Evolutionary conservation across 2,329 filamentous ascomycete genomes (phyloP).

Genomic region (Fusarium globosum): DNA sequence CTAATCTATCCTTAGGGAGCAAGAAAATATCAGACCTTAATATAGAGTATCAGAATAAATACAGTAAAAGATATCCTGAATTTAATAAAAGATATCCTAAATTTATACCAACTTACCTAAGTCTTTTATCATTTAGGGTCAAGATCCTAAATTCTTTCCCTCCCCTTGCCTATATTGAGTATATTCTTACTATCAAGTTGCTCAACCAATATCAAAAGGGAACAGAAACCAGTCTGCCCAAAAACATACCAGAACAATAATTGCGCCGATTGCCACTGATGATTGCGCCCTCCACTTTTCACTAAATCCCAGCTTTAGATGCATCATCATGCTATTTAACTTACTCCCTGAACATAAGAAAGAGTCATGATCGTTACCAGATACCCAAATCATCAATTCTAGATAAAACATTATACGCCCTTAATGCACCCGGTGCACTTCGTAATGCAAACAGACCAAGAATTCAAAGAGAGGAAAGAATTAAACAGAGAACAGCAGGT

Average conservation of each 20-base stretch:
- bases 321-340: slow-evolving; percentile 28
- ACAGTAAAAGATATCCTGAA: not conserved
- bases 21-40: not conserved
- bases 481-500: not conserved
- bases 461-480: not conserved
- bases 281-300: slow-evolving; percentile 12
- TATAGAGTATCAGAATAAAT: not conserved
- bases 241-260: slow-evolving; percentile 5
- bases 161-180: not conserved
- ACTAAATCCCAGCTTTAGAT: slow-evolving; percentile 35
- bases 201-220: not conserved
- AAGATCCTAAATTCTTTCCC: not conserved
- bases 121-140: not conserved
- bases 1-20: not conserved
- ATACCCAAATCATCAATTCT: slow-evolving; percentile 16
- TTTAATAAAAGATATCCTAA: not conserved
- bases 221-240: slow-evolving; percentile 35
- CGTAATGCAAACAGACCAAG: slow-evolving; percentile 1
- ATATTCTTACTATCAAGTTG: slow-evolving; percentile 4
- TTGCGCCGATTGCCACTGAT: slow-evolving; percentile 24
- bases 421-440: slow-evolving; percentile 20
- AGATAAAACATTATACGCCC: slow-evolving; percentile 29
- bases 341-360: slow-evolving; percentile 24
- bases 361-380: slow-evolving; percentile 35
- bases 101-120: not conserved